phyloP scores from a whole-genome alignment of 78 protist genomes.

The Dictyostelium purpureum region DNA sequence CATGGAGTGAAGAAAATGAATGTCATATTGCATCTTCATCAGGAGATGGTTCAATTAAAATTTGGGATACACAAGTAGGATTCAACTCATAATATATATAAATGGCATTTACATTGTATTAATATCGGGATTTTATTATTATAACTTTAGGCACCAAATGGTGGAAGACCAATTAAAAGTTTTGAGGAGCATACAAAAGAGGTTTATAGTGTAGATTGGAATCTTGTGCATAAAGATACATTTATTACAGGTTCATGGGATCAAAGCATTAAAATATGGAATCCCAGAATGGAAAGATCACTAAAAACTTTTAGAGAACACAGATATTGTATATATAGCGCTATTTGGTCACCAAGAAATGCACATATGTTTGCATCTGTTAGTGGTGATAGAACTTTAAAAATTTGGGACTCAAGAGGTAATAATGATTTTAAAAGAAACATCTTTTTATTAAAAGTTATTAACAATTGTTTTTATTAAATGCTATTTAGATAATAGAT shows the following conservation, averaged over 20 bases:
- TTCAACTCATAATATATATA: not conserved
- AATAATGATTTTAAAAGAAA: no score
- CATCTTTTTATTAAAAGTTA: no score
- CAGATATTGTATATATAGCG: slow-evolving; percentile 86
- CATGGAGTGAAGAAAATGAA: slow-evolving; percentile 89
- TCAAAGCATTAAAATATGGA: slow-evolving; percentile 82
- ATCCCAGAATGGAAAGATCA: slow-evolving; percentile 55
- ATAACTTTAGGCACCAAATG: not conserved
- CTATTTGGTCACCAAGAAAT: slow-evolving; percentile 84
- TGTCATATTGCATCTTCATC: slow-evolving; percentile 72
- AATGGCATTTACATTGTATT: not conserved
- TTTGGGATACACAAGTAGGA: slow-evolving; percentile 75
- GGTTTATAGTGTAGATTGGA: slow-evolving; percentile 87
- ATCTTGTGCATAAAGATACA: slow-evolving; percentile 43
- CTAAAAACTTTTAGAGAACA: slow-evolving; percentile 82
- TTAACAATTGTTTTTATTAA: no score
- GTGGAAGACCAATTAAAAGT: slow-evolving; percentile 44
- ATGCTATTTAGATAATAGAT: not conserved
- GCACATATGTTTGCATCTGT: slow-evolving; percentile 82
- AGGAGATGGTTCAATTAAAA: slow-evolving; percentile 90
- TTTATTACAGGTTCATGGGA: slow-evolving; percentile 88
- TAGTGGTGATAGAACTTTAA: slow-evolving; percentile 84
- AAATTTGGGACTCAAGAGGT: slow-evolving; percentile 86
- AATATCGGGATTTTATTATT: not conserved
- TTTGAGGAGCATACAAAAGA: slow-evolving; percentile 85